A percentile compares a stretch with the other conserved stretches of the same genome.
Evolutionary conservation across 495 filamentous ascomycete species (phyloP).

Genomic region (Penicillium cataractarum): DNA sequence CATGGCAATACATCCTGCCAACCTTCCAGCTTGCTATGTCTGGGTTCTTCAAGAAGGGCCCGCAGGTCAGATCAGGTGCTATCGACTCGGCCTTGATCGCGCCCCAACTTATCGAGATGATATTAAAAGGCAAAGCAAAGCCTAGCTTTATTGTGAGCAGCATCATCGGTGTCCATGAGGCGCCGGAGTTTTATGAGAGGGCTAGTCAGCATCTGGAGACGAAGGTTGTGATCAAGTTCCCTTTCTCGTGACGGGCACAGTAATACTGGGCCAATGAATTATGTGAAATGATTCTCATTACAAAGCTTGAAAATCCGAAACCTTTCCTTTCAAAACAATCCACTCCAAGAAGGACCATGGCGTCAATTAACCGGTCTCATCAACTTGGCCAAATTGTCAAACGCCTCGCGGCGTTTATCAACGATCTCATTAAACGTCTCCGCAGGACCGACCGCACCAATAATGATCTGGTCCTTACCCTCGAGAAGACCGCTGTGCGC

Average conservation of each 20-base stretch:
- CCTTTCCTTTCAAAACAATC: no score
- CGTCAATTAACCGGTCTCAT: not conserved
- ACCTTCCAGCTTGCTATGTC: not conserved
- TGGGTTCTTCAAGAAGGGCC: not conserved
- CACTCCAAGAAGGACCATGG: no score
- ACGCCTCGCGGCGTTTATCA: slow-evolving; percentile 36
- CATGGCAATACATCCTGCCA: not conserved
- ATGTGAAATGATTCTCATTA: no score
- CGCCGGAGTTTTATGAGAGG: slow-evolving; percentile 2
- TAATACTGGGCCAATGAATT: no score
- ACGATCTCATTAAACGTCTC: slow-evolving; percentile 41
- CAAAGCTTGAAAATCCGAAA: no score
- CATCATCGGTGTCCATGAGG: slow-evolving; percentile 3
- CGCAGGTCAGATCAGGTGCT: not conserved
- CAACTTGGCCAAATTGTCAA: slow-evolving; percentile 31
- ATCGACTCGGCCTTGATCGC: not conserved
- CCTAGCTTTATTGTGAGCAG: slow-evolving; percentile 9
- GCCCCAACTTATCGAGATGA: not conserved
- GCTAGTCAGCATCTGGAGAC: slow-evolving; percentile 4
- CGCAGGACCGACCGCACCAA: slow-evolving; percentile 32
- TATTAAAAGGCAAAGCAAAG: not conserved
- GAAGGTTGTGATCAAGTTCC: slow-evolving; percentile 3
- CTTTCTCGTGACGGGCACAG: not conserved
- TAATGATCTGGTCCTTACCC: slow-evolving; percentile 50
- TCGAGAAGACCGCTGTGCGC: slow-evolving; percentile 54